Percentiles rank a stretch among this genome's conserved stretches.
Conservation (phyloP, 2,329 filamentous ascomycete genomes). For the Fonsecaea monophora region DNA sequence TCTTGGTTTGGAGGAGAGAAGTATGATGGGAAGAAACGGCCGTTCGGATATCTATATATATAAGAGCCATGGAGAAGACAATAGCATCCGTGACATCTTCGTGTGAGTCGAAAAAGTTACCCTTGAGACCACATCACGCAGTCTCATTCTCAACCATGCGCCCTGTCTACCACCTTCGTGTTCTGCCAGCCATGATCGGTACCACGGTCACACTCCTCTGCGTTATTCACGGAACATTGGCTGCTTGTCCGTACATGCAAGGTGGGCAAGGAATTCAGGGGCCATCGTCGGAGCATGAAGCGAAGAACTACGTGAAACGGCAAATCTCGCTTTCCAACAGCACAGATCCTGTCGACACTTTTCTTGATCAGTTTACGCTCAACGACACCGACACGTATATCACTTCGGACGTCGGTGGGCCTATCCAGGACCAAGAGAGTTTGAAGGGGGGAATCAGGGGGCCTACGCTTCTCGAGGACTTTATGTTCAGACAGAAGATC, state of each 20-base stretch:
- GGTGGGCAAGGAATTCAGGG: conserved; percentile 2
- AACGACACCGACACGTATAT: conserved; percentile 10
- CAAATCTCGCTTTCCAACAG: neutral
- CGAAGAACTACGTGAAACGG: neutral
- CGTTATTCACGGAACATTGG: conserved; percentile 3
- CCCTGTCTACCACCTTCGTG: neutral
- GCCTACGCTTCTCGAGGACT: conserved; percentile 8
- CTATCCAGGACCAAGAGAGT: conserved; percentile 9
- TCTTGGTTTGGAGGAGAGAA: neutral
- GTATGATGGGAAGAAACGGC: neutral
- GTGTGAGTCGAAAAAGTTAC: neutral
- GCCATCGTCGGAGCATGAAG: neutral
- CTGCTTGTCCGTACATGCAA: conserved; percentile 13
- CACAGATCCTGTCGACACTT: conserved; percentile 7
- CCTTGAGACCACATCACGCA: neutral
- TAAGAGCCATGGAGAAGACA: neutral
- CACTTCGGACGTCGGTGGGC: conserved; percentile 5
- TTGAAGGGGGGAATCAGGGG: conserved; percentile 7
- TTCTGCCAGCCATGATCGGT: neutral
- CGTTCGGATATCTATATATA: neutral
- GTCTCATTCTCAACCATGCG: neutral
- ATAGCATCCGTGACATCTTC: neutral
- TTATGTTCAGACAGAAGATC: conserved; percentile 20
- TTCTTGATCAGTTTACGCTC: conserved; percentile 15
- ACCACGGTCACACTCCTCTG: neutral